Base-by-base conservation (phyloP, 2,329 filamentous ascomycete genomes). In the Botrytis fabae region DNA sequence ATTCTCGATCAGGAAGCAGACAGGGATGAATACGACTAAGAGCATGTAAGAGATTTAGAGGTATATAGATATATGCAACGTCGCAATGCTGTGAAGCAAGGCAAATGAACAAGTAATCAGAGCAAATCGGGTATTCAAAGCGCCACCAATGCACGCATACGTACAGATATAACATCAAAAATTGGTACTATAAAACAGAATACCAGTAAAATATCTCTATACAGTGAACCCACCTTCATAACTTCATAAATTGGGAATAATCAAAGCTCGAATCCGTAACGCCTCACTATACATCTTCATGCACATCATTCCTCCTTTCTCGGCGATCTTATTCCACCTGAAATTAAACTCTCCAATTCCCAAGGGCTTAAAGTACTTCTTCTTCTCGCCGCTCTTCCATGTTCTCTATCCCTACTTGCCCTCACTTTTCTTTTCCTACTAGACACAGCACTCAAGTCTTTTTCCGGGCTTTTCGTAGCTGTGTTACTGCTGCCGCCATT, bases 341-440 rank as follows among this genome's bases (percentile, higher is more conserved):
- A 77, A 70, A 91, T 90, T 80, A 93, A 80, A 62, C 86, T 89
- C 82, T 92, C 88, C 79, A 95, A 82, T 82, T 95, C 93, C 85
- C 91, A 91, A 4, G 91, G 90, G 78, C 88, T 94, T 46, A 95
- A 83, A 32, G 92, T 95, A 78, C 91, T 94, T 80, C 93, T 87
- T 79, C 92, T 86, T 79, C 92, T 85, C 74, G 87, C 91, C 4
- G 89, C 85, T 84, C 80, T 82, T 79, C 78, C 81, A 22, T 44
- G 62, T 79, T 73, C 80, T 76, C 68, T 81, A 80, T 73, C 80
- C 76, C 69, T 81, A 77, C 75, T 80, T 78, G 62, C 75, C 70
- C 74, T 79, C 25, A 74, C 83, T 79, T 87, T 88, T 46, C 86
- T 75, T 72, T 80, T 83, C 66, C 76, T 77, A 25, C 65, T 77